These are phyloP conservation scores for Auricularia heimuer DNA, from an alignment of 768 basidiomycete genomes.

Conservation along the genomic window DNA sequence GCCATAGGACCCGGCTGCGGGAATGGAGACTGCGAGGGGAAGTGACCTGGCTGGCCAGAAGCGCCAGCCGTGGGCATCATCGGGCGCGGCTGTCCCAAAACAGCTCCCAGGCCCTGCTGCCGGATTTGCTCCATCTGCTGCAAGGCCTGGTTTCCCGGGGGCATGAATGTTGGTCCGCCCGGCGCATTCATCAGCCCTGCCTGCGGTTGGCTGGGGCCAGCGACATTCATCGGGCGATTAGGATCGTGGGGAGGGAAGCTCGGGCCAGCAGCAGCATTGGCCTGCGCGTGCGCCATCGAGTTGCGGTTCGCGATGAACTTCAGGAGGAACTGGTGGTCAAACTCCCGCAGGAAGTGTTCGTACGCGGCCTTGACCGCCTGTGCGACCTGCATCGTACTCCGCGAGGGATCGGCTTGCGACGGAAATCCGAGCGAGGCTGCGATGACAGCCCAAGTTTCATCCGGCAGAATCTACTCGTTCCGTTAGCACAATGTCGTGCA, in stretches of 20 bases:
- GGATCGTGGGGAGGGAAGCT: not conserved
- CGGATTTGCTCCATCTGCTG: constrained; percentile 19
- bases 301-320: constrained; percentile 35
- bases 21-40: not conserved
- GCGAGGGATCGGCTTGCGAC: not conserved
- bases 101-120: not conserved
- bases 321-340: constrained; percentile 17
- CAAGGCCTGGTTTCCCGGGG: constrained; percentile 37
- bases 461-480: not conserved
- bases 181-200: not conserved
- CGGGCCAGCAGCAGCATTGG: not conserved
- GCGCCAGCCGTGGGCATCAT: constrained; percentile 33
- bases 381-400: not conserved
- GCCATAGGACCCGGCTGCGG: not conserved
- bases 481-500: not conserved
- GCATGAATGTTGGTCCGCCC: not conserved
- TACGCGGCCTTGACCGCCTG: constrained; percentile 58
- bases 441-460: not conserved
- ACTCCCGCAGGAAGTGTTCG: constrained; percentile 36
- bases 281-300: constrained; percentile 15
- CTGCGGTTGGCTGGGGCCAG: not conserved
- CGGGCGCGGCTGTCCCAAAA: no score
- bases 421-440: not conserved
- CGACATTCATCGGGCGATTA: not conserved
- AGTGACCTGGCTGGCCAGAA: not conserved